Base-by-base conservation (phyloP, 225 moss, liverwort and hornwort species). In the Polytrichum commune region DNA sequence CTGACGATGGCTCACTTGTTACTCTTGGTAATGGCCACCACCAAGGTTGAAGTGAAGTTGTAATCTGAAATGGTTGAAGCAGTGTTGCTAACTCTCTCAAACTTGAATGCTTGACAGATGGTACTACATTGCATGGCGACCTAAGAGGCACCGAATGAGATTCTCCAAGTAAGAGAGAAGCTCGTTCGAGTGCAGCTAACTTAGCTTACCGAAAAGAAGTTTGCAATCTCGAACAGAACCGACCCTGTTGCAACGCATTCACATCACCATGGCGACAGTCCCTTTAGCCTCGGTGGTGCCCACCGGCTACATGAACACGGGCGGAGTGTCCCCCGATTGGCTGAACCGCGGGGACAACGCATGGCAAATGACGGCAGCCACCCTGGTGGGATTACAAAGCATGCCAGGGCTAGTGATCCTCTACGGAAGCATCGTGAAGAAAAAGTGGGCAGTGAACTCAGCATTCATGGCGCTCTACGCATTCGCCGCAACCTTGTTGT, bases 391-490 rank as follows among this genome's bases (percentile, higher is more conserved):
- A 19, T 63, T 86, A 18, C 83, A 86, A 35, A 75, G 75, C 61
- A 75, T 86, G 86, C 86, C 86, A 0, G 86, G 82, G 0, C 19
- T 86, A 38, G 86, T 86, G 54, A 75, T 86, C 7, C 60, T 86
- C 0, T 86, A 83, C 67, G 86, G 86, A 2, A 77, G 80, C 73
- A 86, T 86, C 58, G 86, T 86, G 76, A 86, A 86, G 75, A 86
- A 82, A 77, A 86, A 82, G 5, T 86, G 86, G 86, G 86, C 86
- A 8, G 83, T 80, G 56, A 86, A 80, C 73, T 86, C 86, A 0
- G 86, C 86, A 2, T 86, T 86, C 80, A 83, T 86, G 86, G 86
- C 86, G 9, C 65, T 86, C 64, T 86, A 86, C 28, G 83, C 86
- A 3, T 86, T 86, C 72, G 86, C 86, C 2, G 82, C 83, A 10